Conservation (phyloP, 257 asterid species). For the Solanum virginianum region DNA sequence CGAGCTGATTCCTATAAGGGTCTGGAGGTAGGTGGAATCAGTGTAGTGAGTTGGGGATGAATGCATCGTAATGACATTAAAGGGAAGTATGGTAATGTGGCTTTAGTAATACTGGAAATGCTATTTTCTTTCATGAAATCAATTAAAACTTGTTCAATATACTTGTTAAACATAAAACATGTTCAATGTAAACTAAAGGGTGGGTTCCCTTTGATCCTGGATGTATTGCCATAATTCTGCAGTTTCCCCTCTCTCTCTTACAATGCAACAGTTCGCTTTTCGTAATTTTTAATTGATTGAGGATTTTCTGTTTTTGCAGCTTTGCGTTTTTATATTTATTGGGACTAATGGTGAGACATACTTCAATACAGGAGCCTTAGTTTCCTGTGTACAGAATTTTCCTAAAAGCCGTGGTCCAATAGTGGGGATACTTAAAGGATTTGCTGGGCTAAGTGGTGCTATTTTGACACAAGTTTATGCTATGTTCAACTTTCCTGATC, state of each 20-base stretch:
- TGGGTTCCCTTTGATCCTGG: neutral
- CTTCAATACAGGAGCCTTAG: conserved; percentile 33
- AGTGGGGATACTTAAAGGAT: conserved; percentile 30
- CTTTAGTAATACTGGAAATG: neutral
- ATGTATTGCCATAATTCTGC: neutral
- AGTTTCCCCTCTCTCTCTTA: neutral
- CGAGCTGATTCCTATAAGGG: neutral
- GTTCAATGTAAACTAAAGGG: neutral
- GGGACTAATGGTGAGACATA: conserved; percentile 32
- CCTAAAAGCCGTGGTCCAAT: conserved; percentile 29
- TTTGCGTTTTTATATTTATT: conserved; percentile 22
- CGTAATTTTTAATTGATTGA: neutral
- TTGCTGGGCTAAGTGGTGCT: conserved; percentile 33
- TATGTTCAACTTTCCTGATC: conserved; percentile 20
- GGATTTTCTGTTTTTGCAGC: conserved; percentile 11
- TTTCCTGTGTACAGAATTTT: conserved; percentile 23
- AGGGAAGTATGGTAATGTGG: neutral
- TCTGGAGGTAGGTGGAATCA: neutral
- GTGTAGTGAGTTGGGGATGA: neutral
- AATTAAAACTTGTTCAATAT: neutral
- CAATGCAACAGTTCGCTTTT: neutral
- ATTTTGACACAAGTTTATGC: conserved; percentile 27
- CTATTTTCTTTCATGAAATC: neutral
- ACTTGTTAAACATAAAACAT: neutral
- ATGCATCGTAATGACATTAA: neutral